Base-by-base conservation (phyloP, 768 basidiomycete genomes). In the Mycena rebaudengoi region DNA sequence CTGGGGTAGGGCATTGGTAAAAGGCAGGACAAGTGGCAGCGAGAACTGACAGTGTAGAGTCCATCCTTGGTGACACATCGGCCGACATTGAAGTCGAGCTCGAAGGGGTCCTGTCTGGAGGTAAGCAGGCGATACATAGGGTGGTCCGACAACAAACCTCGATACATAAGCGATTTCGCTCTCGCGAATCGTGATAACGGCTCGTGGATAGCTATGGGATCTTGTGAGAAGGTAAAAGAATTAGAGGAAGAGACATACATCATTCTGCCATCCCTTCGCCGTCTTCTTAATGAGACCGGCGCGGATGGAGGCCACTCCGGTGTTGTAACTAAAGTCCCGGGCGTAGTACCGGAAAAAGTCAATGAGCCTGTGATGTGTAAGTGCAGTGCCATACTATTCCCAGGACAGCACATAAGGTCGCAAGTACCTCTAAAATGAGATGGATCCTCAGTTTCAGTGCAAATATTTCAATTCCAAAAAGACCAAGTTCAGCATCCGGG, bases 311-410 rank as follows among this genome's bases (percentile, higher is more conserved):
- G 93, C 90, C 52, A 98, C 96, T 50, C 92, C 91, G 62, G 89
- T 91, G 76, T 92, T 94, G 80, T 97, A 99, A 50, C 84, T 80
- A 79, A 98, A 99, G 74, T 96, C 95, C 61, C 95, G 90, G 50
- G 95, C 90, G 80, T 91, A 99, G 76, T 95, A 98, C 70, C 92
- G 91, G 86, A 97, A 99, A 78, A 99, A 98, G 76, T 98, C 97
- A 73, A 98, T 94, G 77, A 99, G 81, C 72, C 96, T n/a, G n/a
- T n/a, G n/a, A n/a, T n/a, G n/a, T n/a, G n/a, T n/a, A n/a, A n/a
- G n/a, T n/a, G n/a, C n/a, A n/a, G n/a, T n/a, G n/a, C n/a, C n/a
- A n/a, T n/a, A n/a, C n/a, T n/a, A n/a, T n/a, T n/a, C n/a, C n/a
- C n/a, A n/a, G n/a, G n/a, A n/a, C n/a, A n/a, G n/a, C n/a, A n/a